A percentile compares a stretch with the other conserved stretches of the same genome.
phyloP scores from a whole-genome alignment of 169 alveolate genomes.

The Plasmodium coatneyi region DNA sequence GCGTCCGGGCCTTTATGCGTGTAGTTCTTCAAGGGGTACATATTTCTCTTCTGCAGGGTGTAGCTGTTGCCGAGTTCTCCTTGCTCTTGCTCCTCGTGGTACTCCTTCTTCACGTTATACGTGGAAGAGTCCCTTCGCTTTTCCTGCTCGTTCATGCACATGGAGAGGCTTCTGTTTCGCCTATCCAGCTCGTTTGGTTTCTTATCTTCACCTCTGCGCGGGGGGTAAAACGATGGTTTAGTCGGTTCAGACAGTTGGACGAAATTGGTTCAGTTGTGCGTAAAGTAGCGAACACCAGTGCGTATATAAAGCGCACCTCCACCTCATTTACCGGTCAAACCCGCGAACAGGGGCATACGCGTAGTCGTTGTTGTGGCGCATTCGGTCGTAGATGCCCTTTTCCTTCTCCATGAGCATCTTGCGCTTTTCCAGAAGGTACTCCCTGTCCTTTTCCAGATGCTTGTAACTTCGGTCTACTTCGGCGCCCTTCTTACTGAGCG shows the following conservation, averaged over 20 bases:
- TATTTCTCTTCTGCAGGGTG: constrained; percentile 21
- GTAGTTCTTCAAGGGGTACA: constrained; percentile 35
- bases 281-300: neutral
- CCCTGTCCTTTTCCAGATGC: constrained; percentile 70
- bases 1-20: constrained; percentile 24
- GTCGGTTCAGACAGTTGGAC: neutral
- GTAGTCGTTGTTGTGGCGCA: constrained; percentile 27
- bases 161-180: constrained; percentile 60
- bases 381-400: constrained; percentile 38
- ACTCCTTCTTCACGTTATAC: constrained; percentile 20
- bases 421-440: constrained; percentile 52
- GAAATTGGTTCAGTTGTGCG: neutral
- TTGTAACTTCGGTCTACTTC: constrained; percentile 23
- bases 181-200: constrained; percentile 31
- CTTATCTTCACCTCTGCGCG: constrained; percentile 14
- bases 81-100: constrained; percentile 13
- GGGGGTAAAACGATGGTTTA: neutral
- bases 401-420: constrained; percentile 56
- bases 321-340: constrained; percentile 34
- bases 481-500: neutral
- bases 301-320: neutral
- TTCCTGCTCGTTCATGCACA: constrained; percentile 44
- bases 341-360: constrained; percentile 10
- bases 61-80: neutral
- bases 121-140: constrained; percentile 15